These are phyloP conservation scores for Dissophora globulifera DNA, from an alignment of 192 early-diverging fungal species.

Conservation along the genomic window DNA sequence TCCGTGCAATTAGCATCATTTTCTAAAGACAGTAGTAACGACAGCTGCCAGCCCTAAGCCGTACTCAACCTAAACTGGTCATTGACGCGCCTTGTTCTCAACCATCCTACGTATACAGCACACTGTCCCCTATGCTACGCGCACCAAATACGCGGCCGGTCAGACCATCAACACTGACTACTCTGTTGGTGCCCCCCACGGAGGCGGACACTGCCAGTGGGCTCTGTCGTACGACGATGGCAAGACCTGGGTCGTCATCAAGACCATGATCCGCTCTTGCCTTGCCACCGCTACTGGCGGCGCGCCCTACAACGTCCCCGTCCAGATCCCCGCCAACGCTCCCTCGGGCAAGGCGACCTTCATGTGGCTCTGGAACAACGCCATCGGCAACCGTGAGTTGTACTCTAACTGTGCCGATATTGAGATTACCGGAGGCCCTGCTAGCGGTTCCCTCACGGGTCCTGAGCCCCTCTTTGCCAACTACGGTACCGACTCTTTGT, in stretches of 20 bases:
- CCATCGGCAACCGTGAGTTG: conserved; percentile 80
- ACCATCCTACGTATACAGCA: conserved; percentile 1
- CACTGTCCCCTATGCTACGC: conserved; percentile 50
- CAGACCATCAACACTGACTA: conserved; percentile 64
- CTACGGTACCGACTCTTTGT: conserved; percentile 44
- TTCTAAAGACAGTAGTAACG: no score
- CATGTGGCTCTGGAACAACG: conserved; percentile 79
- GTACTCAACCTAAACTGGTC: no score
- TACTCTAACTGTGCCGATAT: conserved; percentile 84
- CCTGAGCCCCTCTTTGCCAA: conserved; percentile 55
- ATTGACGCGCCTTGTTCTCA: no score
- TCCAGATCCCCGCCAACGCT: conserved; percentile 47
- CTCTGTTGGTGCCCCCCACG: conserved; percentile 64
- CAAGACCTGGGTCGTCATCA: conserved; percentile 71
- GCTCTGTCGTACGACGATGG: conserved; percentile 73
- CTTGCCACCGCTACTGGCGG: conserved; percentile 47
- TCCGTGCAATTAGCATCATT: background rate
- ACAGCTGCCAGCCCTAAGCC: no score
- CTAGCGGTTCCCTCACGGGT: conserved; percentile 55
- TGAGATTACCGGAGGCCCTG: conserved; percentile 63
- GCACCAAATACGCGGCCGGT: conserved; percentile 57
- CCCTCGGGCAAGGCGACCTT: conserved; percentile 52
- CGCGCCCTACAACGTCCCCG: conserved; percentile 23
- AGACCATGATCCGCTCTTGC: conserved; percentile 63
- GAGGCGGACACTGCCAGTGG: conserved; percentile 81